Base-by-base conservation (phyloP, 2,329 filamentous ascomycete genomes). In the Fusarium clavum region DNA sequence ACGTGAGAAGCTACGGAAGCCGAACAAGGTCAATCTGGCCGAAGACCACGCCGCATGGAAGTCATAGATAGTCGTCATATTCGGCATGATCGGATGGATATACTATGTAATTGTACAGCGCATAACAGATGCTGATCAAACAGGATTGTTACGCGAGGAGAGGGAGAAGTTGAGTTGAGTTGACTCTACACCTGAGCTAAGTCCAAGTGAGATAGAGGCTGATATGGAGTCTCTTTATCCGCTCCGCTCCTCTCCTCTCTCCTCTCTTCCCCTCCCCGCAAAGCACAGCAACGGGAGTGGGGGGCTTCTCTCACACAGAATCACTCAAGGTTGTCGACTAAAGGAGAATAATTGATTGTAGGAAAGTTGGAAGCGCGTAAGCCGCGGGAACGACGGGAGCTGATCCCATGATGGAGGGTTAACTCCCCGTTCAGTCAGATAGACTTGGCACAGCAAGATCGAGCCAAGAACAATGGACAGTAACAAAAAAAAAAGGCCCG, bases 281-380 rank as follows among this genome's bases (percentile, higher is more conserved):
- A 47, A 52, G 46, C 45, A 41, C 18, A 45, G 34, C 45, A 24
- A 38, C 34, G 29, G 18, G 43, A 60, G 62, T 65, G 53, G 61
- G 62, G 62, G 62, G 43, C 8, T 14, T n/a, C 38, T 30, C 22
- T 34, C 32, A 27, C 41, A 32, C 22, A 55, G 6, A 22, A 59
- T 43, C 24, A n/a, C 34, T 65, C 41, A 22, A 53, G 53, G 61
- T 18, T 40, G 34, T 60, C 14, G 20, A 27, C 29, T 4, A 38
- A 54, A 45, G 11, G 29, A 20, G 40, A 32, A 12, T 24, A 64
- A 24, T 22, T 13, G 32, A 20, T 27, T 45, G 30, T 48, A 49
- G 38, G 45, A 57, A 70, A 46, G 43, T 59, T 67, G 30, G 67
- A 70, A 70, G 67, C 67, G 67, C 67, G 67, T 68, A 68, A 70